These are phyloP conservation scores for Coemansia sp. DNA, from an alignment of 192 early-diverging fungal species.

Conservation along the genomic window DNA sequence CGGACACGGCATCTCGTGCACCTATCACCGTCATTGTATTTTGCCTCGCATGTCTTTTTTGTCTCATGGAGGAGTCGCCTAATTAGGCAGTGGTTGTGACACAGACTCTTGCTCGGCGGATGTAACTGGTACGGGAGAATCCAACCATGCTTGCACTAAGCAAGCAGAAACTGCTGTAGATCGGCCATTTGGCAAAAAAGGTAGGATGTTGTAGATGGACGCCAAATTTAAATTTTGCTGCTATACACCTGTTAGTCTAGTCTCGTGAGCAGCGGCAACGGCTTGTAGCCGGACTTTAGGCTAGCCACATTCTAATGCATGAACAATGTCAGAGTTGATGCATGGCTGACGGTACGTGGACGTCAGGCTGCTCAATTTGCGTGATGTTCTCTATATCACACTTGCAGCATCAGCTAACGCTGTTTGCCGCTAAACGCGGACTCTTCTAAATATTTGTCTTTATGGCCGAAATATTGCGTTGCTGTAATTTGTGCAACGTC, in stretches of 20 bases:
- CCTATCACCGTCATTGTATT: neutral
- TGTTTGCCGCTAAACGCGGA: neutral
- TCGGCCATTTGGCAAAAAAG: neutral
- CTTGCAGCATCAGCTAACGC: neutral
- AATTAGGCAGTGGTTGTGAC: slow-evolving; percentile 5
- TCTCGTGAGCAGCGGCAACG: neutral
- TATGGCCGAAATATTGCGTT: neutral
- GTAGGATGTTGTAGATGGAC: neutral
- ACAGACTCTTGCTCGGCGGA: neutral
- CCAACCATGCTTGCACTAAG: slow-evolving; percentile 2
- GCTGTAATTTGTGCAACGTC: neutral
- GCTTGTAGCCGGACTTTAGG: neutral
- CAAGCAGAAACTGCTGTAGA: neutral
- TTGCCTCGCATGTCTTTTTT: neutral
- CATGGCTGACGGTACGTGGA: neutral
- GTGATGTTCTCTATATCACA: neutral
- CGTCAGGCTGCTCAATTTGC: slow-evolving; percentile 13
- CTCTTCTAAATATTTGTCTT: neutral
- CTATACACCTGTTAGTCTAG: neutral
- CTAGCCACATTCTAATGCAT: slow-evolving; percentile 4
- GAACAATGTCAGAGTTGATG: neutral
- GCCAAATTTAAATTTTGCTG: neutral
- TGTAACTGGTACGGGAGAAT: slow-evolving; percentile 6
- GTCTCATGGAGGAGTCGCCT: neutral
- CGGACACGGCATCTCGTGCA: neutral